A percentile compares a stretch with the other conserved stretches of the same genome.
phyloP scores from a whole-genome alignment of 306 rosid species.

The Trifolium dubium region DNA sequence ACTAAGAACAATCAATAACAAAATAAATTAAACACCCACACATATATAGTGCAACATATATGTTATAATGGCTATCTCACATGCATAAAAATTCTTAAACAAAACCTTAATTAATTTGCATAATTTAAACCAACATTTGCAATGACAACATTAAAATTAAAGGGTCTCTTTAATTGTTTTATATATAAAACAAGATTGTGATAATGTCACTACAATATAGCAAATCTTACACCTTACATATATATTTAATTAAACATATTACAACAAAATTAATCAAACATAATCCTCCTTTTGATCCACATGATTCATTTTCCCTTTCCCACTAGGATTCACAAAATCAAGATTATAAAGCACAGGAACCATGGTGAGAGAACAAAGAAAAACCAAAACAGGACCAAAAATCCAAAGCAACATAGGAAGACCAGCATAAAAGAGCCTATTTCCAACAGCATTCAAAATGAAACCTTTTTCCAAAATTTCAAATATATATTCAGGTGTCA shows the following conservation, averaged over 20 bases:
- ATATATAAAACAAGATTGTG: not conserved
- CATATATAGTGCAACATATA: not conserved
- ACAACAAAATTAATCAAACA: constrained; percentile 37
- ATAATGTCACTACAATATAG: constrained; percentile 6
- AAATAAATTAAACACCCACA: not conserved
- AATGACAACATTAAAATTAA: not conserved
- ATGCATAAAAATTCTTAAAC: not conserved
- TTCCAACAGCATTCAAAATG: constrained; percentile 75
- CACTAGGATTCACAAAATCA: constrained; percentile 58
- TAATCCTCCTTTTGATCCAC: constrained; percentile 38
- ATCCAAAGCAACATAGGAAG: constrained; percentile 88
- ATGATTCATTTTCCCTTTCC: constrained; percentile 33
- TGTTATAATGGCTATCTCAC: not conserved
- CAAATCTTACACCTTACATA: not conserved
- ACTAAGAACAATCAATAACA: not conserved
- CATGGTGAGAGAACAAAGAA: constrained; percentile 71
- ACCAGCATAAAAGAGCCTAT: constrained; percentile 76
- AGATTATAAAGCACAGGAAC: constrained; percentile 84
- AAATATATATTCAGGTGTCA: constrained; percentile 60
- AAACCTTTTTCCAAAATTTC: constrained; percentile 78
- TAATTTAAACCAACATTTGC: not conserved
- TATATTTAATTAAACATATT: not conserved
- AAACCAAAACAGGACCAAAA: constrained; percentile 84
- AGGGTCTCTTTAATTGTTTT: not conserved
- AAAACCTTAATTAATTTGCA: not conserved